phyloP scores from a whole-genome alignment of 371 early-diverging fungal species.

The Apophysomyces variabilis region DNA sequence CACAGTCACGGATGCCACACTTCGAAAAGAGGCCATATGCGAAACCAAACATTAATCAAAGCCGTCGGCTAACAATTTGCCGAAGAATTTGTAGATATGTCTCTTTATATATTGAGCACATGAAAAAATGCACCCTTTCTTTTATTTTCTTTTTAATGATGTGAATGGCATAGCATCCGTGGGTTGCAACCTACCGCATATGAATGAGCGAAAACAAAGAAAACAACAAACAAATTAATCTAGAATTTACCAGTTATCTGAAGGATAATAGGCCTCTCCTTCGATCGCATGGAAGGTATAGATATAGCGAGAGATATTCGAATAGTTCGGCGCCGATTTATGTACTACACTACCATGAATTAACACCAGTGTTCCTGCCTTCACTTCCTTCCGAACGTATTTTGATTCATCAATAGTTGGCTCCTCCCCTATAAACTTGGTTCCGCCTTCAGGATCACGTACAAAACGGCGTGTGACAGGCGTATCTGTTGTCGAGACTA shows the following conservation, averaged over 20 bases:
- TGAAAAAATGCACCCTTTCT: background rate
- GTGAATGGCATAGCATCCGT: constrained; percentile 1
- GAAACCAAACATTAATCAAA: too few relatives aligned
- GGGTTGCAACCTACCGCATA: constrained; percentile 23
- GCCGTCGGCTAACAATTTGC: too few relatives aligned
- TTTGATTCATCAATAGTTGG: constrained; percentile 38
- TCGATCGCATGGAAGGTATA: constrained; percentile 96
- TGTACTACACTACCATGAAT: constrained; percentile 92
- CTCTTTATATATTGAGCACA: background rate
- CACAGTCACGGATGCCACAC: background rate
- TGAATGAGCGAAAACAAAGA: background rate
- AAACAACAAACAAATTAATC: background rate
- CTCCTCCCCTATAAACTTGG: constrained; percentile 61
- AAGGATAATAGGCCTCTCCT: constrained; percentile 66
- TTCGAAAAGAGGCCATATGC: too few relatives aligned
- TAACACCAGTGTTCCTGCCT: constrained; percentile 78
- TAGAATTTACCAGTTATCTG: constrained; percentile 67
- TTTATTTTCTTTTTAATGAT: background rate
- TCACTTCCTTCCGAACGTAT: constrained; percentile 46
- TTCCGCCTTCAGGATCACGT: constrained; percentile 60
- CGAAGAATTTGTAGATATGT: too few relatives aligned
- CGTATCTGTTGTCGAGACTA: constrained; percentile 32
- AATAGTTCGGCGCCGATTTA: constrained; percentile 80
- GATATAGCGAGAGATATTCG: constrained; percentile 80
- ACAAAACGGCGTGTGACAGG: constrained; percentile 81